Base-by-base conservation (phyloP, 2,329 filamentous ascomycete species). In the Paracorniculantispora psalliotae region DNA sequence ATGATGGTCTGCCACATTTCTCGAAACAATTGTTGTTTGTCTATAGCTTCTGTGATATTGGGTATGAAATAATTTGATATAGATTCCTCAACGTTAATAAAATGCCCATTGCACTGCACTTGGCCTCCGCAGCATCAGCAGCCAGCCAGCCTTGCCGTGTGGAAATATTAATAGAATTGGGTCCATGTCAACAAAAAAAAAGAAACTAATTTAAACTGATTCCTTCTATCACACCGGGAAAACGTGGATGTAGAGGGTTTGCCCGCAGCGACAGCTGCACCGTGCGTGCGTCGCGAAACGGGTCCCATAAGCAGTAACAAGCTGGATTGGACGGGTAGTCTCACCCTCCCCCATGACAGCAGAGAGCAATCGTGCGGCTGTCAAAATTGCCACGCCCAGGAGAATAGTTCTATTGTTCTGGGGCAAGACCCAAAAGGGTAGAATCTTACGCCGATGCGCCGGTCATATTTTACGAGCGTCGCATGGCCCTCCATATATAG, bases 241-340 rank as follows among this genome's bases (percentile, higher is more conserved):
- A 50, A 57, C 55, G 35, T 49, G 46, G 23, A 9, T 15, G 33
- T 12, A 2, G 28, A 43, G 26, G 19, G 2, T 9, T 25, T 23
- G 19, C 7, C 35, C 21, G 19, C 23, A 47, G 23, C 13, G n/a
- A 21, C 44, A 26, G 44, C 19, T 41, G 44, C 35, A 41, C 53
- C 43, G 43, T 44, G 43, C 21, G 43, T n/a, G 41, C 19, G 21
- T 25, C n/a, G 35, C 46, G 46, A 30, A 57, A 44, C 37, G 37
- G 47, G 55, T 33, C 55, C 19, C 19, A 35, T 57, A 50, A 57
- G 55, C 55, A 57, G 46, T 57, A 57, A 30, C 17, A n/a, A 13
- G 44, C 23, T 17, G 30, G 23, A 39, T 19, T 41, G 35, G 44
- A 57, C 33, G 43, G 44, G 53, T 41, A 49, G 53, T 57, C 55